A percentile compares a stretch with the other conserved stretches of the same genome.
Evolutionary conservation across 257 asterid genomes (phyloP).

Genomic region (Solanum virginianum): DNA sequence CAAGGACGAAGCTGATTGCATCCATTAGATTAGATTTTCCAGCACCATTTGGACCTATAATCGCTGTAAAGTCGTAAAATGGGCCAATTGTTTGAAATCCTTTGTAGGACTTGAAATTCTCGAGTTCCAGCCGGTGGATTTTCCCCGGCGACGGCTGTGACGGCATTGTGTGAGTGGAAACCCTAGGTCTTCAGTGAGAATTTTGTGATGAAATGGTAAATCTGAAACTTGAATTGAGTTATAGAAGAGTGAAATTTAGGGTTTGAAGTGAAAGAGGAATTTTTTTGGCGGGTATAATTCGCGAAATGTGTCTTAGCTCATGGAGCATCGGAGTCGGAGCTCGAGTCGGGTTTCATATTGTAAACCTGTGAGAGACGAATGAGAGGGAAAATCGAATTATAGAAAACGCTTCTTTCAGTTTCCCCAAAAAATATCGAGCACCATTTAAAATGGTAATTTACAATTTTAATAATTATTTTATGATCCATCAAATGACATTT

Average conservation of each 20-base stretch:
- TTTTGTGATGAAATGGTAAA: neutral
- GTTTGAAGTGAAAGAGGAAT: neutral
- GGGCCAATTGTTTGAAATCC: constrained; percentile 88
- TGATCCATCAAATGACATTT: neutral
- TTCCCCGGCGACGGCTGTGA: constrained; percentile 46
- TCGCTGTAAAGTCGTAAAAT: constrained; percentile 85
- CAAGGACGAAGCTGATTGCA: constrained; percentile 96
- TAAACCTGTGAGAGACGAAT: neutral
- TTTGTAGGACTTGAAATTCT: constrained; percentile 87
- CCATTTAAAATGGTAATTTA: neutral
- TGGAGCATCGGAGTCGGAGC: neutral
- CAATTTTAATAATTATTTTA: neutral
- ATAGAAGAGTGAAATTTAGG: neutral
- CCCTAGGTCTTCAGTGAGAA: neutral
- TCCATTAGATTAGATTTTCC: constrained; percentile 97
- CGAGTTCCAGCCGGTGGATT: constrained; percentile 76
- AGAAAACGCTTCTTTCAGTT: neutral
- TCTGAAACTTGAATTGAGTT: neutral
- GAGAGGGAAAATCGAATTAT: neutral
- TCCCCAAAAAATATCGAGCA: neutral
- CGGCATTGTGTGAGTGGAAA: constrained; percentile 23
- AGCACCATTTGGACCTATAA: constrained; percentile 96
- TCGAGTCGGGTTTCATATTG: neutral
- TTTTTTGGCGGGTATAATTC: neutral
- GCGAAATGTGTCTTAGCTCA: neutral